Conservation (phyloP, 129 eudicot species). For the Rutidosis leptorrhynchoides region DNA sequence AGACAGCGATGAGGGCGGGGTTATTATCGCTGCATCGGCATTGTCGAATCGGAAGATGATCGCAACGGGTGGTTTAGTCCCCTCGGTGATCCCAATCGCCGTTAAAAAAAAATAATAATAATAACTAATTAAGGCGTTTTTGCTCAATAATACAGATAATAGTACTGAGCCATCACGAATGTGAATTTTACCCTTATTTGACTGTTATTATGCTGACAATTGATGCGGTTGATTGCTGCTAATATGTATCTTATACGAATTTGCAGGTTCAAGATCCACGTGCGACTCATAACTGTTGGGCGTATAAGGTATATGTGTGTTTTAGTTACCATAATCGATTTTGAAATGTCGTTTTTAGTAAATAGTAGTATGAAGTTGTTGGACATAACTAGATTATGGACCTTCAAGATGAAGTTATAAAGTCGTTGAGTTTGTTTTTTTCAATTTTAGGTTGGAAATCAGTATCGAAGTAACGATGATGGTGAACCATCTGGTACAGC, state of each 20-base stretch:
- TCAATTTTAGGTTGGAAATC: conserved; percentile 71
- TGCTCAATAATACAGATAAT: neutral
- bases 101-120: too few species aligned
- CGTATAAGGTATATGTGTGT: conserved; percentile 62
- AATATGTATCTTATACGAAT: conserved; percentile 18
- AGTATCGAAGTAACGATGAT: conserved; percentile 81
- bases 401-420: neutral
- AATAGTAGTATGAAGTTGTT: neutral
- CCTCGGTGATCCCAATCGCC: too few species aligned
- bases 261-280: conserved; percentile 67
- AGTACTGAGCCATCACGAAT: neutral
- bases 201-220: neutral
- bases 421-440: neutral
- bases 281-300: conserved; percentile 97
- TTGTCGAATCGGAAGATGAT: too few species aligned
- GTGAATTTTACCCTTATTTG: neutral
- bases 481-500: conserved; percentile 99
- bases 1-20: too few species aligned
- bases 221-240: conserved; percentile 22
- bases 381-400: neutral
- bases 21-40: too few species aligned
- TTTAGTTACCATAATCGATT: conserved; percentile 1
- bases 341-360: neutral
- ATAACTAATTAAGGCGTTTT: too few species aligned
- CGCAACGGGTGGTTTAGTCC: too few species aligned